Base-by-base conservation (phyloP, 306 rosid species). In the Mimosa bimucronata region DNA sequence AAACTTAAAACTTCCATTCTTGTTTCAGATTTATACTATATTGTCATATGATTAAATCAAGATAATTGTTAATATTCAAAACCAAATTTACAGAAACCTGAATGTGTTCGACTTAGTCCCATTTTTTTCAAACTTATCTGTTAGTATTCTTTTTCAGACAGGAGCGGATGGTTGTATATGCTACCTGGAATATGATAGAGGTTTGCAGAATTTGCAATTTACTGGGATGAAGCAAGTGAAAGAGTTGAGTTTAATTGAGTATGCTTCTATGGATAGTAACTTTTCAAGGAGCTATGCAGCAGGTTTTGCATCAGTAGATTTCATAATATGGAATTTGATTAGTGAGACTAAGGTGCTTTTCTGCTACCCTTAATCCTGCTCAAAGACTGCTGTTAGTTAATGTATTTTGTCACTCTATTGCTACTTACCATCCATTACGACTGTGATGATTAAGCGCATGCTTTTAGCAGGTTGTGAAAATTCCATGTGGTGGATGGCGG, bases 141-240 rank as follows among this genome's bases (percentile, higher is more conserved):
- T 64, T 75, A 84, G 66, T 44, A 74, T 81, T 83, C 79, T 71
- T 68, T 21, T 81, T 89, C 92, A 95, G 98, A 92, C 98, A 23
- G 98, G 98, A 69, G 98, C 90, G 70, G 98, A 95, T 87, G 98
- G 98, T 74, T 95, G 98, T 81, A 87, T 91, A 84, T 92, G 98
- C 83, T 85, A 85, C 84, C 84, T 92, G 85, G 96, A 95, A 87
- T 95, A 90, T 84, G 85, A 89, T 76, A 86, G 76, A 79, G 91
- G 84, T 80, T 82, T 46, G 78, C 82, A 86, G 78, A 66, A 57
- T 75, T 90, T 95, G 89, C 96, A 95, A 85, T 95, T 95, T 83
- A 85, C 80, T 15, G 98, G 98, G 87, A 88, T 95, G 98, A 95
- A 89, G 81, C 98, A 95, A 88, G 93, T 92, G 80, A 95, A 93